A percentile compares a stretch with the other conserved stretches of the same genome.
Evolutionary conservation across 768 basidiomycete genomes (phyloP).

Genomic region (Russula sp.): DNA sequence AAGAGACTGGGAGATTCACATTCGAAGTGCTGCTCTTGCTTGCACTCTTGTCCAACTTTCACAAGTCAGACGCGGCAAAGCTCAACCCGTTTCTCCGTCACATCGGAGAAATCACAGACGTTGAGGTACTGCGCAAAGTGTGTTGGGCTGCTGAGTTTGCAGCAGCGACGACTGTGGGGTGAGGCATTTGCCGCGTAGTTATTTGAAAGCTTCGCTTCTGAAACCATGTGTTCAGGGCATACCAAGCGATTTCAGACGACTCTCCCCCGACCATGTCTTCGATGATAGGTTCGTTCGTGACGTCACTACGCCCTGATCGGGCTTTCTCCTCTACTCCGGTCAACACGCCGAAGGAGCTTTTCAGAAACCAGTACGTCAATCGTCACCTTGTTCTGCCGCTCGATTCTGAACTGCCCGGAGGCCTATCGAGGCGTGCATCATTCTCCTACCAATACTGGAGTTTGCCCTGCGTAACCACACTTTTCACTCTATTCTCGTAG

Average conservation of each 20-base stretch:
- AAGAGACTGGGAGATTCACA: constrained; percentile 46
- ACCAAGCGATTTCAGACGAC: constrained; percentile 50
- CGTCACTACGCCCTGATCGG: constrained; percentile 47
- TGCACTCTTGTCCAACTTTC: constrained; percentile 61
- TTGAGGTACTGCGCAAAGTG: constrained; percentile 47
- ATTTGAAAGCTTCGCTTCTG: background rate
- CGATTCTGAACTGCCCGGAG: constrained; percentile 29
- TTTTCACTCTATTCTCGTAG: constrained; percentile 43
- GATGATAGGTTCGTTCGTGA: constrained; percentile 46
- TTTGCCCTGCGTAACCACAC: constrained; percentile 43
- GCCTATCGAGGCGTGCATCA: constrained; percentile 53
- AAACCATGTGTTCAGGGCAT: constrained; percentile 35
- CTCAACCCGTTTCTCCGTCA: constrained; percentile 57
- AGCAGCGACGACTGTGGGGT: constrained; percentile 47
- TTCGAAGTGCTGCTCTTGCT: constrained; percentile 56
- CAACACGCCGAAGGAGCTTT: constrained; percentile 45
- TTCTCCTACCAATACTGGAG: constrained; percentile 56
- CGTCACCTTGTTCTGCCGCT: background rate
- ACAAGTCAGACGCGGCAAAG: constrained; percentile 63
- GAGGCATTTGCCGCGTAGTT: constrained; percentile 16
- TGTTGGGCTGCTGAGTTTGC: constrained; percentile 51
- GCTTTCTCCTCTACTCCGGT: constrained; percentile 40
- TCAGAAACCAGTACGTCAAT: constrained; percentile 45
- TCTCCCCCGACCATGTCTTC: constrained; percentile 41
- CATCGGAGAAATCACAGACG: constrained; percentile 42